A percentile compares a stretch with the other conserved stretches of the same genome.
phyloP scores from a whole-genome alignment of 805 yeast species.

The Zygotorulaspora sp. region DNA sequence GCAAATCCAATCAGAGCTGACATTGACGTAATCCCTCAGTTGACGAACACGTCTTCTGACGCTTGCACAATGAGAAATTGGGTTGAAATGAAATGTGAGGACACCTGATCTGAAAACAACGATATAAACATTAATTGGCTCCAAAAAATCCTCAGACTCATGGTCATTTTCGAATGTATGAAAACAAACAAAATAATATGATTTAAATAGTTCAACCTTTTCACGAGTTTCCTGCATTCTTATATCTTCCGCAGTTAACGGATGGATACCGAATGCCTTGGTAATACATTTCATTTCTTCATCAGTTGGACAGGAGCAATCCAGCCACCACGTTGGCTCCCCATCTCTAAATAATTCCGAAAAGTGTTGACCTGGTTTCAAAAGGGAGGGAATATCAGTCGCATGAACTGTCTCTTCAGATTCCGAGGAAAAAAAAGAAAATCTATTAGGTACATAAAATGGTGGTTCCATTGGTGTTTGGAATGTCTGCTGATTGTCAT shows the following conservation, averaged over 20 bases:
- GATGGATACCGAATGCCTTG: slow-evolving; percentile 95
- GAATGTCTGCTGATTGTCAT: neutral
- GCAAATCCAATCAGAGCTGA: slow-evolving; percentile 77
- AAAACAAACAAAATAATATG: slow-evolving; percentile 92
- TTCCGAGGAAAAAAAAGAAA: slow-evolving; percentile 76
- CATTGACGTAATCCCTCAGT: slow-evolving; percentile 70
- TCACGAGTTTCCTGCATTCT: slow-evolving; percentile 96
- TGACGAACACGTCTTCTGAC: slow-evolving; percentile 81
- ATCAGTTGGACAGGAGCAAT: slow-evolving; percentile 90
- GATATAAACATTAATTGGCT: slow-evolving; percentile 71
- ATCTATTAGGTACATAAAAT: slow-evolving; percentile 60
- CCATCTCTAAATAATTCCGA: slow-evolving; percentile 65
- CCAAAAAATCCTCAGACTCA: slow-evolving; percentile 75
- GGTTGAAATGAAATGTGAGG: slow-evolving; percentile 64
- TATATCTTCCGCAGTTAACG: slow-evolving; percentile 96
- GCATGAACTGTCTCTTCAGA: slow-evolving; percentile 86
- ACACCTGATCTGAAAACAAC: slow-evolving; percentile 68
- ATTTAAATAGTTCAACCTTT: slow-evolving; percentile 86
- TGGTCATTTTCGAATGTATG: slow-evolving; percentile 89
- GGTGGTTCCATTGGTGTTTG: slow-evolving; percentile 2
- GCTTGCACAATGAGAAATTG: slow-evolving; percentile 64
- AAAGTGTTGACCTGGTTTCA: slow-evolving; percentile 59
- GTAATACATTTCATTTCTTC: slow-evolving; percentile 88
- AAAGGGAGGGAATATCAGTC: slow-evolving; percentile 75
- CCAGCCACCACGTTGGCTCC: slow-evolving; percentile 92